Evolutionary conservation across 2,329 filamentous ascomycete species (phyloP).

Genomic region (Cladosporium sp.): DNA sequence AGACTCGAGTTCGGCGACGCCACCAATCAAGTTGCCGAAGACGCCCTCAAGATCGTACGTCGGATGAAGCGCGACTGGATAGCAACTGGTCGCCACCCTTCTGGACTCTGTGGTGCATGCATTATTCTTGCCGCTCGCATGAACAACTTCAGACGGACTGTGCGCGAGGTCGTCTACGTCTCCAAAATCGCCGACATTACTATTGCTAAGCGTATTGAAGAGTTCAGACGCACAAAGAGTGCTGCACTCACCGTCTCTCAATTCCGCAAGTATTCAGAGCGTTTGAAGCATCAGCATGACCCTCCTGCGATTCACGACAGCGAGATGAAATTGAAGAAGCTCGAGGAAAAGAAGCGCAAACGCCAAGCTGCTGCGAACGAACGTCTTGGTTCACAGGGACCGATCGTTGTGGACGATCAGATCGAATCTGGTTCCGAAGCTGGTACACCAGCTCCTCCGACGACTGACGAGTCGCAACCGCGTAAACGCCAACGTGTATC

Average conservation of each 20-base stretch:
- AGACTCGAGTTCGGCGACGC: constrained; percentile 86
- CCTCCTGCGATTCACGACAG: constrained; percentile 78
- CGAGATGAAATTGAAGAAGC: constrained; percentile 44
- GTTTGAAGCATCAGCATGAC: constrained; percentile 67
- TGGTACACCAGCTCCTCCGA: constrained; percentile 9
- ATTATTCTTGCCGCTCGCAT: constrained; percentile 93
- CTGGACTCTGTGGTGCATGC: constrained; percentile 90
- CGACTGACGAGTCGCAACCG: constrained; percentile 5
- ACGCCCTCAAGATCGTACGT: constrained; percentile 81
- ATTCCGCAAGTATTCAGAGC: constrained; percentile 67
- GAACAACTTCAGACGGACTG: constrained; percentile 96
- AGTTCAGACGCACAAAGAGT: constrained; percentile 84
- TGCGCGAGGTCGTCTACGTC: constrained; percentile 94
- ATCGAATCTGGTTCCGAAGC: constrained; percentile 13
- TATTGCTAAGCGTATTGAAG: constrained; percentile 83
- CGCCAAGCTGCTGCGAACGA: constrained; percentile 21
- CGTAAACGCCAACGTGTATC: constrained; percentile 5
- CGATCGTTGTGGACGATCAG: constrained; percentile 16
- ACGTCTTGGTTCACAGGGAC: constrained; percentile 6
- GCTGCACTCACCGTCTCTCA: constrained; percentile 83
- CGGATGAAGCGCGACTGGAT: constrained; percentile 99
- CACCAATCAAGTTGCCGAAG: constrained; percentile 78
- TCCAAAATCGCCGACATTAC: constrained; percentile 95
- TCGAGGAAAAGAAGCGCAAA: constrained; percentile 28
- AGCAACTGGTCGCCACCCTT: constrained; percentile 86